Percentiles rank a stretch among this genome's conserved stretches.
Evolutionary conservation across 257 asterid genomes (phyloP).

Genomic region (Solanum peruvianum): DNA sequence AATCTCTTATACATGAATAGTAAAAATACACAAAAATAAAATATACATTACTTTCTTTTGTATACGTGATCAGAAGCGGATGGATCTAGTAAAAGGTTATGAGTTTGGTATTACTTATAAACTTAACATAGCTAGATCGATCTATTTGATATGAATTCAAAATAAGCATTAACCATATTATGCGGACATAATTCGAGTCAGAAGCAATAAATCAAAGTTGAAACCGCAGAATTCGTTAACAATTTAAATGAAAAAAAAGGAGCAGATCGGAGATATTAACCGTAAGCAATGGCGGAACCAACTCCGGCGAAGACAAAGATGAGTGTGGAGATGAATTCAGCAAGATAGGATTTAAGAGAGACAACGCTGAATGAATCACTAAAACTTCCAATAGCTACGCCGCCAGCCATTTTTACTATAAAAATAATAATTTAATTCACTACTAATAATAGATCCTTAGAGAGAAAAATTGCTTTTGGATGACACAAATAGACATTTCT

Average conservation of each 20-base stretch:
- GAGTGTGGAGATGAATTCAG: constrained; percentile 91
- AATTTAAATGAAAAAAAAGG: neutral
- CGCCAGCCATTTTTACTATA: constrained; percentile 33
- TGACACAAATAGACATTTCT: constrained; percentile 4
- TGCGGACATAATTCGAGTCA: neutral
- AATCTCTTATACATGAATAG: neutral
- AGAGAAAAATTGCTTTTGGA: neutral
- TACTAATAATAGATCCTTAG: neutral
- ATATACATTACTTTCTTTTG: neutral
- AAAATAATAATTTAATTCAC: neutral
- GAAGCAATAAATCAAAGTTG: neutral
- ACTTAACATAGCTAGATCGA: too few relatives aligned
- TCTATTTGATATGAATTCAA: neutral
- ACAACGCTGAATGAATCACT: constrained; percentile 60
- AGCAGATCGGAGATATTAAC: constrained; percentile 16
- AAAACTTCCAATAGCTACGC: constrained; percentile 63
- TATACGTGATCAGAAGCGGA: neutral
- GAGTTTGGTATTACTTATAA: neutral
- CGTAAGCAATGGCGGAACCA: constrained; percentile 94
- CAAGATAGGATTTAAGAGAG: constrained; percentile 67
- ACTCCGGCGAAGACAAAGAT: constrained; percentile 92
- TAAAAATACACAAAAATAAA: neutral
- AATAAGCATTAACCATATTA: neutral
- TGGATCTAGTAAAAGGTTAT: neutral
- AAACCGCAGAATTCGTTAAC: neutral